Base-by-base conservation (phyloP, 2,329 filamentous ascomycete species). In the Aspergillus sp. region DNA sequence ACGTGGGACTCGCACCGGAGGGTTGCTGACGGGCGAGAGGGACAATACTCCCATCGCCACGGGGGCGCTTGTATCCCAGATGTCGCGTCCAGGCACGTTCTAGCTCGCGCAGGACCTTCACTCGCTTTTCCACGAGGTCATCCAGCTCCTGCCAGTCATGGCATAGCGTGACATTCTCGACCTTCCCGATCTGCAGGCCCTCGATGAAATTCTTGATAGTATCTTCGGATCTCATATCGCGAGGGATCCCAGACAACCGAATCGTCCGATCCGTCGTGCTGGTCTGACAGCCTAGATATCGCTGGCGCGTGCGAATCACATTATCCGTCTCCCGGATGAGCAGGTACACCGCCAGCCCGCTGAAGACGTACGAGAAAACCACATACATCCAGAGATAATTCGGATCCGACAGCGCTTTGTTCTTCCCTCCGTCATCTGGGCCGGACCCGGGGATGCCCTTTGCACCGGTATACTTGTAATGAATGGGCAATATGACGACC, bases 211-310 rank as follows among this genome's bases (percentile, higher is more conserved):
- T 76, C 63, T 88, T 93, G 55, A 98, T 88, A 57, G 84, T 84
- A 7, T 82, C 79, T 64, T 97, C 91, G 0, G 85, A 85, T 48
- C 87, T 80, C 49, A 97, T 70, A 27, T 91, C 82, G 3, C 68
- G 63, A 0, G 94, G 93, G 26, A 98, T 91, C 0, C 91, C 91
- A 0, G 91, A 93, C 12, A 98, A 71, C 27, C 88, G 83, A 58
- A 98, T 90, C 0, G 93, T 98, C 30, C 90, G 82, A 67, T 98
- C 93, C 1, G 93, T 97, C 44, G 96, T 81, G n/a, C 91, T 97
- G 0, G 86, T 90, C 66, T 97, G 91, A 26, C 84, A 88, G 8
- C 93, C 93, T 7, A 98, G 77, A 62, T 96, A 98, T 48, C 89
- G 82, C 65, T 98, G 93, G 27, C 93, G 78, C 29, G 91, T 79